These are phyloP conservation scores for Colletotrichum euphorbiae DNA, from an alignment of 2,329 filamentous ascomycete species.

Conservation along the genomic window DNA sequence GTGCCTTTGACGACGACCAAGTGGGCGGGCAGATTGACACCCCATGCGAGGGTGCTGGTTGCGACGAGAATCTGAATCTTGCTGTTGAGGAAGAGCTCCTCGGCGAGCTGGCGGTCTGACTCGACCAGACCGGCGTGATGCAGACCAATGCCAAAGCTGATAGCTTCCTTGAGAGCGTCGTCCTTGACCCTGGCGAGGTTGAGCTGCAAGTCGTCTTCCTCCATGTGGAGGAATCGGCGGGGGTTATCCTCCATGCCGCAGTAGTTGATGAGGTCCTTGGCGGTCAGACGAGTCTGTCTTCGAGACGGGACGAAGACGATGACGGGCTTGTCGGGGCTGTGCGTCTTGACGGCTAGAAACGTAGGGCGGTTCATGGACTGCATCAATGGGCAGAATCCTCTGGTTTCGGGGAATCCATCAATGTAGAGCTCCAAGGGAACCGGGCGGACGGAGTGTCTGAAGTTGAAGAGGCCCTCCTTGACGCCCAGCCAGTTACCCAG, in stretches of 20 bases:
- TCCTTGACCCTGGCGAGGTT: slow-evolving; percentile 94
- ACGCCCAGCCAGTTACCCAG: slow-evolving; percentile 97
- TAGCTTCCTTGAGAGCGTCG: slow-evolving; percentile 89
- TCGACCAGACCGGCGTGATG: slow-evolving; percentile 98
- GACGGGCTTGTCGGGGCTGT: slow-evolving; percentile 95
- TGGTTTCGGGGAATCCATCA: slow-evolving; percentile 94
- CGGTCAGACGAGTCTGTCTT: slow-evolving; percentile 92
- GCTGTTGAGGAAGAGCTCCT: slow-evolving; percentile 96
- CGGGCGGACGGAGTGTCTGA: slow-evolving; percentile 94
- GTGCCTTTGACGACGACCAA: slow-evolving; percentile 98
- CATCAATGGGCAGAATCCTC: slow-evolving; percentile 97
- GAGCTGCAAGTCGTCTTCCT: slow-evolving; percentile 90
- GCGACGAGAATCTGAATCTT: slow-evolving; percentile 98
- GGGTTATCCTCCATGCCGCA: slow-evolving; percentile 99
- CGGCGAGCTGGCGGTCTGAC: slow-evolving; percentile 88
- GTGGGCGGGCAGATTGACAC: slow-evolving; percentile 96
- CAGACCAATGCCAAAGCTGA: slow-evolving; percentile 95
- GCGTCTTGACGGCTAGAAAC: slow-evolving; percentile 94
- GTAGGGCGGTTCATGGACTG: slow-evolving; percentile 99
- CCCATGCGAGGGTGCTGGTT: slow-evolving; percentile 97
- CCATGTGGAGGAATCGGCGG: slow-evolving; percentile 91
- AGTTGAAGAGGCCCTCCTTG: slow-evolving; percentile 96
- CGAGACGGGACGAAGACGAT: slow-evolving; percentile 98
- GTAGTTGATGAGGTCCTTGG: slow-evolving; percentile 95
- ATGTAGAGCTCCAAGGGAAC: slow-evolving; percentile 97